A percentile compares a stretch with the other conserved stretches of the same genome.
Evolutionary conservation across 371 early-diverging fungal genomes (phyloP).

Genomic region (Mucor saturninus): DNA sequence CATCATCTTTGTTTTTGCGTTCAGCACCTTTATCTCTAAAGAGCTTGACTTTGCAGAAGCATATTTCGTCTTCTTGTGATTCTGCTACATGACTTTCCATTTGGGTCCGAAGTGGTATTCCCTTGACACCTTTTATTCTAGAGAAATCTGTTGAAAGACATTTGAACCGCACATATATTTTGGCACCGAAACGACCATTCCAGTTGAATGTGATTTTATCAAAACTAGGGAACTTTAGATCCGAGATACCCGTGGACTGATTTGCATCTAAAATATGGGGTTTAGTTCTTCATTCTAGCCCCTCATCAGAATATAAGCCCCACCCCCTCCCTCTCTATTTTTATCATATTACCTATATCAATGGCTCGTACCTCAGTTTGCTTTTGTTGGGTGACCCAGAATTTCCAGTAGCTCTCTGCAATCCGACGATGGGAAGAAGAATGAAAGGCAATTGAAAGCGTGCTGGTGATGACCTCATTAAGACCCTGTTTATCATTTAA

Average conservation of each 20-base stretch:
- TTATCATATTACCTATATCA: conserved; percentile 62
- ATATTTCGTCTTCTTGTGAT: conserved; percentile 37
- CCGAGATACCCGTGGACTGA: conserved; percentile 50
- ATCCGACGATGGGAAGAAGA: conserved; percentile 75
- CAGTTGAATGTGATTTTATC: conserved; percentile 71
- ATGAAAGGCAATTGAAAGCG: conserved; percentile 74
- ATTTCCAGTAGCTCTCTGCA: conserved; percentile 75
- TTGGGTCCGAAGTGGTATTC: conserved; percentile 71
- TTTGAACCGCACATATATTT: conserved; percentile 68
- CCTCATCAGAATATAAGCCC: background rate
- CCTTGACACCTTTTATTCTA: conserved; percentile 79
- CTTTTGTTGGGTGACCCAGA: conserved; percentile 76
- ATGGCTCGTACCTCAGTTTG: conserved; percentile 65
- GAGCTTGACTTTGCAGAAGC: conserved; percentile 67
- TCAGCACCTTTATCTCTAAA: conserved; percentile 80
- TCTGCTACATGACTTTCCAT: conserved; percentile 46
- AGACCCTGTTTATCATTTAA: conserved; percentile 52
- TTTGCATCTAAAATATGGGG: conserved; percentile 32
- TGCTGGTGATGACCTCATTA: conserved; percentile 59
- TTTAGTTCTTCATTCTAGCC: background rate
- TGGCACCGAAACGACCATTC: conserved; percentile 69
- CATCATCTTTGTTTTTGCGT: conserved; percentile 72
- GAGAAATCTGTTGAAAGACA: conserved; percentile 81
- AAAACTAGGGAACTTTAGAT: conserved; percentile 59
- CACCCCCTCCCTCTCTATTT: too few relatives aligned